Conservation (phyloP, 768 basidiomycete genomes). For the Lyophyllum shimeji region DNA sequence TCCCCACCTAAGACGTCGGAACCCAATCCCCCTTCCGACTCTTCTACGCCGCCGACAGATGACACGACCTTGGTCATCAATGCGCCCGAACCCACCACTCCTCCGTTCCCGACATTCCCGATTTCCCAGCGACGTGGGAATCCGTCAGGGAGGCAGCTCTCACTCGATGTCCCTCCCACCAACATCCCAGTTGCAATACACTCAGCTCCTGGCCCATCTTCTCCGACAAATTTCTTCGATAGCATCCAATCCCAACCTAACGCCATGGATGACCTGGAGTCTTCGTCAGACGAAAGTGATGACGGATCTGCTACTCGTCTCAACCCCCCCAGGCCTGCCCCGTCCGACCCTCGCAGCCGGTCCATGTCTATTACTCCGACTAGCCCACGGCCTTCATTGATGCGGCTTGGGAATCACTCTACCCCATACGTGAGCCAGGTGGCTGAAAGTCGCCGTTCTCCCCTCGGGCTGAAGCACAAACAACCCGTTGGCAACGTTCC, state of each 20-base stretch:
- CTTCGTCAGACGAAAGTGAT: constrained; percentile 50
- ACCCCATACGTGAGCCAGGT: constrained; percentile 59
- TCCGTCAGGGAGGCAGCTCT: constrained; percentile 25
- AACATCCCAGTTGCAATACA: constrained; percentile 46
- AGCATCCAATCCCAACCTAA: constrained; percentile 67
- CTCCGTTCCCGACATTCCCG: constrained; percentile 42
- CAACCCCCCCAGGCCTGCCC: constrained; percentile 7
- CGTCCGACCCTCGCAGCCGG: constrained; percentile 33
- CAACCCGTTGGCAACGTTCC: constrained; percentile 57
- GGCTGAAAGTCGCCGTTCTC: constrained; percentile 32
- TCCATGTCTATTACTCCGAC: constrained; percentile 36
- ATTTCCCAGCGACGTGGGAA: constrained; percentile 30
- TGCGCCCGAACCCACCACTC: constrained; percentile 44
- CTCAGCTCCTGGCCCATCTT: constrained; percentile 63
- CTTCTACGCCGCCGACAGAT: constrained; percentile 18
- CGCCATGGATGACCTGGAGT: constrained; percentile 73
- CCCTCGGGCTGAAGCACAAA: constrained; percentile 32
- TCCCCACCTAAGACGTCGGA: constrained; percentile 22
- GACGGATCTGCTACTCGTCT: constrained; percentile 35
- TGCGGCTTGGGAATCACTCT: constrained; percentile 69
- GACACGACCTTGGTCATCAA: constrained; percentile 34
- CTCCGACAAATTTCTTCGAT: constrained; percentile 76
- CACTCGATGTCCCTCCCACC: constrained; percentile 47
- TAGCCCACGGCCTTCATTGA: constrained; percentile 42
- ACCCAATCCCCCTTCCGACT: constrained; percentile 13